These are phyloP conservation scores for Neonectria faginata DNA, from an alignment of 2,329 filamentous ascomycete species.

Conservation along the genomic window DNA sequence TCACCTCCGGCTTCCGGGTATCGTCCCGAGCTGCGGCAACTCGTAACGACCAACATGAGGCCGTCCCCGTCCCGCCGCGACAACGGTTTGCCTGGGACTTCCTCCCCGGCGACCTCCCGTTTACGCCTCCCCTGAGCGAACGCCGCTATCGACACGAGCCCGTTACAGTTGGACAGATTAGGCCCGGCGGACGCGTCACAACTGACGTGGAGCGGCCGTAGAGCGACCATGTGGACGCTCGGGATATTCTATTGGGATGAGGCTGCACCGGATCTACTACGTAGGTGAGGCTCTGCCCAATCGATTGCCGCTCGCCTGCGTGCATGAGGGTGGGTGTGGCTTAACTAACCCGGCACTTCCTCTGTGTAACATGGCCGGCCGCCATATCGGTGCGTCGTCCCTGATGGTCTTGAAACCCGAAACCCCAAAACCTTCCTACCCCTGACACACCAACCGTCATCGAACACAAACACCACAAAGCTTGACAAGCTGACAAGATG, in stretches of 20 bases:
- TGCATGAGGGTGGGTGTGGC: background rate
- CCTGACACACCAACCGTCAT: too few species aligned
- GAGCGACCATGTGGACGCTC: background rate
- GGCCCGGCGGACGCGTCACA: conserved; percentile 15
- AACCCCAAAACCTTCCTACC: background rate
- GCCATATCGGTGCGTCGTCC: background rate
- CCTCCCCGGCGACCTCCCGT: conserved; percentile 6
- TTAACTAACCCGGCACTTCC: background rate
- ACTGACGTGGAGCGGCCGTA: conserved; percentile 14
- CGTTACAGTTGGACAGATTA: background rate
- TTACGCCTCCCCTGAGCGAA: background rate
- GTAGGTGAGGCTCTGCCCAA: conserved; percentile 6
- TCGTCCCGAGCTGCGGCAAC: conserved; percentile 6
- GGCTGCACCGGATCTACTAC: background rate
- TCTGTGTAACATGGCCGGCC: conserved; percentile 6
- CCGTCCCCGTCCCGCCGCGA: conserved; percentile 17
- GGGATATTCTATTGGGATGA: conserved; percentile 3
- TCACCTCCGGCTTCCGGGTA: conserved; percentile 2
- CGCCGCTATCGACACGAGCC: background rate
- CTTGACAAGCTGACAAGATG: conserved; percentile 24
- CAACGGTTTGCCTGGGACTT: conserved; percentile 6
- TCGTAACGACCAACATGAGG: conserved; percentile 10
- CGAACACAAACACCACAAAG: conserved; percentile 34
- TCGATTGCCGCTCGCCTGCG: background rate
- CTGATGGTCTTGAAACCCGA: background rate